Evolutionary conservation across 75 land plant genomes (phyloP), one percentile per base, ranked within the genome.

Genomic region (Chamaecyparis obtusa): DNA sequence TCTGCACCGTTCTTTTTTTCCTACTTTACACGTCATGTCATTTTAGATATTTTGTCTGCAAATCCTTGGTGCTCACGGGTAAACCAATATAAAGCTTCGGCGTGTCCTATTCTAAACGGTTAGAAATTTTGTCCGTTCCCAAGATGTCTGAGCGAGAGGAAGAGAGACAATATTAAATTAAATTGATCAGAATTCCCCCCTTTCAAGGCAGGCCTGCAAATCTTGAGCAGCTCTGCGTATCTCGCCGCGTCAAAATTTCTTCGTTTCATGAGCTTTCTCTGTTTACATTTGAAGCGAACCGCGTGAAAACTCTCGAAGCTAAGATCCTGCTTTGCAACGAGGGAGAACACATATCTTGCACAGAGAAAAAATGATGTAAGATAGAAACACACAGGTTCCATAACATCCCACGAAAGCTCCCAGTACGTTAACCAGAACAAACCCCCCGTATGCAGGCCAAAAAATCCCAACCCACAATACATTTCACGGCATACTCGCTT

Each of bases 371-470:
- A 32, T 0, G 92, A 92, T 37, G 96, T 88, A 43, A 90, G 86
- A 84, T 88, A 97, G 92, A 95, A 96, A 87, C 96, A 93, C 17
- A 96, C 88, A 71, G 99, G 99, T 90, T 97, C 99, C 96, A 96
- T 97, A 14, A 97, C 93, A 85, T 97, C 99, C 97, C 99, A 97
- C 3, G 92, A 92, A 11, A 97, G 87, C 60, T 97, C 98, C 99
- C 99, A 97, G 75, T 95, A 97, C 2, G 99, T 97, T 27, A 97
- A 94, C 89, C 99, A 87, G 91, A 96, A 92, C 87, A 95, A 94
- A 41, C 88, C 88, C 64, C 85, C 76, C 19, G 95, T 90, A 76
- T 94, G 95, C 51, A 87, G 57, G 67, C 86, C 74, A 11, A 95
- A 24, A 11, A 89, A 83, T n/a, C 90, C 92, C 36, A 96, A 91